Percentiles rank a stretch among this genome's conserved stretches.
These are phyloP conservation scores for Selaginella tamariscina DNA, from an alignment of 75 land plant genomes.

Conservation along the genomic window DNA sequence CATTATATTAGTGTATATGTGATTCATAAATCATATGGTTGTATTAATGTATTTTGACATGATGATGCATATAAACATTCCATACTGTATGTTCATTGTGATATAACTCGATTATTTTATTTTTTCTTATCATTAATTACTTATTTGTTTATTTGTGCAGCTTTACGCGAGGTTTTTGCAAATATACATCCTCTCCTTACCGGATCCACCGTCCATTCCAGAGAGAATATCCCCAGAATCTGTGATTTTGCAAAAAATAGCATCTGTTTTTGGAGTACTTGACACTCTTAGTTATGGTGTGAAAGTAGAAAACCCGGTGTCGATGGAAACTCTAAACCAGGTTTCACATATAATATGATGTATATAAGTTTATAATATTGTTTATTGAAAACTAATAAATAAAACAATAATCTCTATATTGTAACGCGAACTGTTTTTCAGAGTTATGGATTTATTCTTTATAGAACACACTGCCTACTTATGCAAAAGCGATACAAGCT, in stretches of 20 bases:
- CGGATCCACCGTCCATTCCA: constrained; percentile 47
- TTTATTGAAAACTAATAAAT: constrained; percentile 1
- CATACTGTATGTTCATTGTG: too few species aligned
- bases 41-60: too few species aligned
- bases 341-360: constrained; percentile 25
- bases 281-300: constrained; percentile 25
- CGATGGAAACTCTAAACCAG: constrained; percentile 80
- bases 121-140: too few species aligned
- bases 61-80: too few species aligned
- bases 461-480: constrained; percentile 28
- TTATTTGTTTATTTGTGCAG: constrained; percentile 39
- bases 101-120: too few species aligned
- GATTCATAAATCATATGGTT: too few species aligned
- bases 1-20: too few species aligned
- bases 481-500: constrained; percentile 31
- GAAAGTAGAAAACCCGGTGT: constrained; percentile 38
- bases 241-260: constrained; percentile 33
- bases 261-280: constrained; percentile 39
- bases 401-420: too few species aligned
- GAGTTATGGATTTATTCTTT: constrained; percentile 73
- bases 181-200: constrained; percentile 34
- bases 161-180: constrained; percentile 43
- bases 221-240: constrained; percentile 37
- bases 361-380: too few species aligned
- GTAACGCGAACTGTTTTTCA: too few species aligned